Conservation (phyloP, 2,329 filamentous ascomycete genomes). For the Gnomoniopsis sp. region DNA sequence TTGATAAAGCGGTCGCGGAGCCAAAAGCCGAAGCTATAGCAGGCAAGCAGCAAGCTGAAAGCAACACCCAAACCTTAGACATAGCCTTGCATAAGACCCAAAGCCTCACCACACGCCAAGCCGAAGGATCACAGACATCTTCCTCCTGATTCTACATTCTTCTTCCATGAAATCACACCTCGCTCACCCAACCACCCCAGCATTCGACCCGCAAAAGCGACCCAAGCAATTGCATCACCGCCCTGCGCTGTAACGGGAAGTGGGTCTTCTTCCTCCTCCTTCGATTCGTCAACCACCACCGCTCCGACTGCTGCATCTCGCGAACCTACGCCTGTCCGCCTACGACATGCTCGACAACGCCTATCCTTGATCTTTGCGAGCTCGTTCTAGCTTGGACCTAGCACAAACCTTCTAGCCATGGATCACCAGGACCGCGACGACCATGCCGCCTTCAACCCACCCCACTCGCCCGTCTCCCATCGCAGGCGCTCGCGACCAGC, state of each 20-base stretch:
- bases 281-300: background rate
- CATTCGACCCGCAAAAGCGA: background rate
- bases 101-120: too few species aligned
- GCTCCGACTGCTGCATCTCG: background rate
- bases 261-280: background rate
- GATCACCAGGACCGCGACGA: constrained; percentile 11
- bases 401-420: background rate
- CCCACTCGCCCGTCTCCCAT: constrained; percentile 14
- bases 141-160: too few species aligned
- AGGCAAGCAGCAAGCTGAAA: too few species aligned
- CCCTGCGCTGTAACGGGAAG: background rate
- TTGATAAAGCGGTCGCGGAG: too few species aligned
- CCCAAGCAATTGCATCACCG: background rate
- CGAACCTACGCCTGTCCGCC: background rate
- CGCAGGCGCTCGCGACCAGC: constrained; percentile 16
- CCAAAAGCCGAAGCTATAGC: too few species aligned
- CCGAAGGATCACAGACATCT: too few species aligned
- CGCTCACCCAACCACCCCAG: too few species aligned
- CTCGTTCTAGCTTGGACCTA: background rate
- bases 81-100: too few species aligned
- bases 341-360: background rate
- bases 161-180: too few species aligned
- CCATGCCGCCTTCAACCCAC: background rate
- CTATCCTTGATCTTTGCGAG: background rate
- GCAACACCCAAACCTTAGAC: too few species aligned